phyloP scores from a whole-genome alignment of 2,329 filamentous ascomycete genomes.

The Sporothrix variecibatus region DNA sequence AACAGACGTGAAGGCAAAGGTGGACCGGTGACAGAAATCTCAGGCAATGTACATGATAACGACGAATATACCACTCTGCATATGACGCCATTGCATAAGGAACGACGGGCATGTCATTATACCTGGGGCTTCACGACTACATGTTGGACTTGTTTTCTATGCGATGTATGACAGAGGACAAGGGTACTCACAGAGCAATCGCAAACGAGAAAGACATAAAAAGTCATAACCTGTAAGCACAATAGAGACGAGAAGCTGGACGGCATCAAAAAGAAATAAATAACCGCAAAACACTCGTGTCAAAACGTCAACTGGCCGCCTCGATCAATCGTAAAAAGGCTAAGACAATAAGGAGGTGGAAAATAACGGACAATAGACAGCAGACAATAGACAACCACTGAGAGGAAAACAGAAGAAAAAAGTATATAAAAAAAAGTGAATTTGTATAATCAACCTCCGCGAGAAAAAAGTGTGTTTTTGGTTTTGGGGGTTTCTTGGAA shows the following conservation, averaged over 20 bases:
- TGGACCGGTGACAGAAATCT: background rate
- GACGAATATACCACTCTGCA: background rate
- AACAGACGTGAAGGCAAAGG: background rate
- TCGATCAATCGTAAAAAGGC: conserved; percentile 39
- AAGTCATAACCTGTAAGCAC: background rate
- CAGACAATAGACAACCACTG: background rate
- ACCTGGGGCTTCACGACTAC: no score
- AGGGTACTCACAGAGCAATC: background rate
- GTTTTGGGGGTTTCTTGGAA: conserved; percentile 20
- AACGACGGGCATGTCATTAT: no score
- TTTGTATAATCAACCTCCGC: conserved; percentile 58
- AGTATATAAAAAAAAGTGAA: conserved; percentile 51
- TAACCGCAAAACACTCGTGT: conserved; percentile 26
- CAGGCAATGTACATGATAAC: background rate
- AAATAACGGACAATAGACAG: background rate
- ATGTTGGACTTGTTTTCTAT: no score
- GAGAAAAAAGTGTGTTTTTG: conserved; percentile 24
- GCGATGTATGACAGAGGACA: background rate
- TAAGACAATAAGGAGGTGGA: conserved; percentile 35
- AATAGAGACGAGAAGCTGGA: conserved; percentile 4
- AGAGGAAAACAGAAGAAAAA: conserved; percentile 48
- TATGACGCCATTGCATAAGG: background rate
- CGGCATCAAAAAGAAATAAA: conserved; percentile 19
- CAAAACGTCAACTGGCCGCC: conserved; percentile 4
- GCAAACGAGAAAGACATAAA: background rate